Percentiles rank a stretch among this genome's conserved stretches.
Conservation (phyloP, 2,329 filamentous ascomycete species). For the Ceratocystis albifundus region DNA sequence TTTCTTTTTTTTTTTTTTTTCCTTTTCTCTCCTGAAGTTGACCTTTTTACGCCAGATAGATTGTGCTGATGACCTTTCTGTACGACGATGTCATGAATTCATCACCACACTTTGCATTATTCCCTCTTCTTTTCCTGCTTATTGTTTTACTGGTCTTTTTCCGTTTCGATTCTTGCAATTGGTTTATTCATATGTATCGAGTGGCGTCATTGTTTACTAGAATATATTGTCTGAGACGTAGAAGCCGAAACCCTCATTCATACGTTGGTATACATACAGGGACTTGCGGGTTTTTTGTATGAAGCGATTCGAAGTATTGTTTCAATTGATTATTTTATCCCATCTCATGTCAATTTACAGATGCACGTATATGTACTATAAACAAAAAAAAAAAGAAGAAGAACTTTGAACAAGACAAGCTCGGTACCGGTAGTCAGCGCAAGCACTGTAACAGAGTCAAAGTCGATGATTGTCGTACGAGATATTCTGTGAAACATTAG, state of each 20-base stretch:
- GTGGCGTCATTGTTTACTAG: conserved; percentile 11
- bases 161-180: not conserved
- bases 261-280: not conserved
- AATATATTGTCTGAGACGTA: conserved; percentile 6
- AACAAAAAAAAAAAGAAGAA: no score
- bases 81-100: conserved; percentile 13
- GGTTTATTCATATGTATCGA: not conserved
- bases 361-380: no score
- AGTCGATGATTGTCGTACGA: no score
- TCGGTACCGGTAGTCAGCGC: no score
- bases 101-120: conserved; percentile 9
- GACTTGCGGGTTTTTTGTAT: not conserved
- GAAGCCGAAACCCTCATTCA: not conserved
- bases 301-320: not conserved
- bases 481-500: no score
- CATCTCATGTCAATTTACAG: not conserved
- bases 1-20: conserved; percentile 11
- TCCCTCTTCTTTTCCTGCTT: conserved; percentile 11
- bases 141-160: conserved; percentile 2
- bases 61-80: conserved; percentile 7
- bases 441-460: no score
- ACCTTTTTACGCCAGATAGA: conserved; percentile 11
- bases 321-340: conserved; percentile 5
- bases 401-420: no score
- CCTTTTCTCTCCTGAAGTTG: conserved; percentile 8